A percentile compares a stretch with the other conserved stretches of the same genome.
These are phyloP conservation scores for Solanum corneliomulleri DNA, from an alignment of 257 asterid genomes.

Conservation along the genomic window DNA sequence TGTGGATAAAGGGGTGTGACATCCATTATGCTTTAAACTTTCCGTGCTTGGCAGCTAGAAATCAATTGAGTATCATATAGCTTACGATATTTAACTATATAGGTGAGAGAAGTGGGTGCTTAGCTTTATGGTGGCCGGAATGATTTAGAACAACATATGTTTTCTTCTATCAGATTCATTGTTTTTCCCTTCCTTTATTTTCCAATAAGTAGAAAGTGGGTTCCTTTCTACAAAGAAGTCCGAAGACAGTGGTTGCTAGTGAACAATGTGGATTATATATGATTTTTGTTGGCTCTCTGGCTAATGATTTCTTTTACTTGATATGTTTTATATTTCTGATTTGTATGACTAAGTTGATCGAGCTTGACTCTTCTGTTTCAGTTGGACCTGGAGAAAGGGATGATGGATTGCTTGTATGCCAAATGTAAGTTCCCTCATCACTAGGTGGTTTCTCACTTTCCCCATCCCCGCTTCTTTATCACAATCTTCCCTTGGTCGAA, in stretches of 20 bases:
- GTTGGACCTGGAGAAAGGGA: conserved; percentile 94
- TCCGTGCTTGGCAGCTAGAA: background rate
- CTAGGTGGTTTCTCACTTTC: background rate
- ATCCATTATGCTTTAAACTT: background rate
- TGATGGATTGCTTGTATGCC: conserved; percentile 98
- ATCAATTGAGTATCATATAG: background rate
- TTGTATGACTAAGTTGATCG: background rate
- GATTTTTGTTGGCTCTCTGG: background rate
- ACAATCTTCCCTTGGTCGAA: background rate
- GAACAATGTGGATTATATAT: background rate
- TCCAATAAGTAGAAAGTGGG: background rate
- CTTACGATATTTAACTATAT: background rate
- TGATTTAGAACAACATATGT: background rate
- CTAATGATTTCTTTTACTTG: background rate
- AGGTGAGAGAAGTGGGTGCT: background rate
- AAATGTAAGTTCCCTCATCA: conserved; percentile 52
- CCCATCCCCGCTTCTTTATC: background rate
- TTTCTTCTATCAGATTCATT: background rate
- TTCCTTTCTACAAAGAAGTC: background rate
- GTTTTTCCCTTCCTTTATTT: background rate
- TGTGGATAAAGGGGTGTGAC: background rate
- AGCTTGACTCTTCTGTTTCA: conserved; percentile 13
- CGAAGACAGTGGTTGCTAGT: background rate
- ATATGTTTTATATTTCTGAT: background rate
- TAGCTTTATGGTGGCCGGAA: background rate